Conservation (phyloP, 202 grass and related monocot genomes). For the Elaeis oleifera region DNA sequence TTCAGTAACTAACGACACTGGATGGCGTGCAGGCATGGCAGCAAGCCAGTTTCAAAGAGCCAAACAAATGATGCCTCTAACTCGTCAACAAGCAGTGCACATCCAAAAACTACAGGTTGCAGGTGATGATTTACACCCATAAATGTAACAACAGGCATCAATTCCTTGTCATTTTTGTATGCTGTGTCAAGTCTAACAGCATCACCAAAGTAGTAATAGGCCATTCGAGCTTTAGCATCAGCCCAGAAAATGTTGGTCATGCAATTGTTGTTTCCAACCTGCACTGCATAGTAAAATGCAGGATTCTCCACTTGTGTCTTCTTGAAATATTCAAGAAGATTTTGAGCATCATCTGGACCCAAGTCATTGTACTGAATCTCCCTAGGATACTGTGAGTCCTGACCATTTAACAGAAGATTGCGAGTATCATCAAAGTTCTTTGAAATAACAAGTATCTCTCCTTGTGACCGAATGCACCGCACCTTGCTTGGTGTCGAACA, state of each 20-base stretch:
- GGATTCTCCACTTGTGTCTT: conserved; percentile 56
- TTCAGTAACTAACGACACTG: conserved; percentile 69
- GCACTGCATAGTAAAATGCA: conserved; percentile 78
- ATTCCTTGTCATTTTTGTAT: conserved; percentile 56
- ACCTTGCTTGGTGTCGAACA: conserved; percentile 54
- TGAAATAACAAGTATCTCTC: conserved; percentile 85
- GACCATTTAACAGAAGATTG: conserved; percentile 63
- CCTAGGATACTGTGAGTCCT: conserved; percentile 39
- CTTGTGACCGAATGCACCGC: conserved; percentile 84
- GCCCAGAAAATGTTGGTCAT: conserved; percentile 77
- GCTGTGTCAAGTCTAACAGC: conserved; percentile 64
- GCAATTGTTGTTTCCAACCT: conserved; percentile 47
- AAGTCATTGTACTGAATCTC: conserved; percentile 79
- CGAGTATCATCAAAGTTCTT: conserved; percentile 93
- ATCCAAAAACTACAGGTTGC: conserved; percentile 79
- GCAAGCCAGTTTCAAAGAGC: conserved; percentile 92
- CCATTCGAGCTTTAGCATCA: conserved; percentile 69
- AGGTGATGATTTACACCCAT: conserved; percentile 86
- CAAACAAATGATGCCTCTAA: conserved; percentile 81
- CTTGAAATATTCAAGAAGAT: conserved; percentile 71
- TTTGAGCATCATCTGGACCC: conserved; percentile 69
- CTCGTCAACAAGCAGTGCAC: conserved; percentile 73
- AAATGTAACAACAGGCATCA: conserved; percentile 80
- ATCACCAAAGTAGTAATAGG: conserved; percentile 87
- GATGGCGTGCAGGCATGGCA: conserved; percentile 59